Evolutionary conservation across 768 basidiomycete genomes (phyloP), one percentile per base, ranked within the genome.

Genomic region (Agrocybe pediades): DNA sequence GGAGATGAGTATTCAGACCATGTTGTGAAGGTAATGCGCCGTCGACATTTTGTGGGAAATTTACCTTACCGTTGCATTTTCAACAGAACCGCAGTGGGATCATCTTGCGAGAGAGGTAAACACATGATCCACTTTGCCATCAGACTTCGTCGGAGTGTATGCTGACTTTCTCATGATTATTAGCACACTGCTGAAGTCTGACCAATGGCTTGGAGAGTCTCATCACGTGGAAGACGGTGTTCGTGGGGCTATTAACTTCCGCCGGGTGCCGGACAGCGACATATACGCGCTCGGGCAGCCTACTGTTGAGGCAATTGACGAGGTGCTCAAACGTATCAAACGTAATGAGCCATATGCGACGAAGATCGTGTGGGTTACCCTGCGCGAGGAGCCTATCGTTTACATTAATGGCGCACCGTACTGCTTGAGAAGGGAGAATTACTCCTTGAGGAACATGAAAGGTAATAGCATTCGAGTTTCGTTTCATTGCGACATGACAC

Each of bases 1-100:
- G 96, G 94, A 4, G 95, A 98, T 65, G 97, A 99, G 68, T 98
- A 93, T 75, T 93, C 92, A 2, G 90, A 92, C 39, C 92, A 95
- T 66, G 93, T 98, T 41, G 85, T 99, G 26, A 89, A 89, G 79
- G 92, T 90, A 53, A 26, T 47, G 40, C 47, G 41, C 13, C 27
- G 23, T 42, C 9, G 17, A 49, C 26, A 6, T 24, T 26, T 41
- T 25, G 25, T 29, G 6, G 19, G 6, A 44, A 41, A n/a, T 24
- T 15, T 49, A 17, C 19, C 11, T 16, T 25, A n/a, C 33, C 19
- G 3, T 54, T 21, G 19, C 29, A 6, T 41, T 17, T 39, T 43
- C 54, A 40, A 53, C 62, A 95, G 86, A 90, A 95, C 64, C 89
- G 97, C 9, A 88, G 85, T 54, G 97, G 97, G 0, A 92, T 99